Conservation (phyloP, 306 rosid species). For the Vigna nakashimae region DNA sequence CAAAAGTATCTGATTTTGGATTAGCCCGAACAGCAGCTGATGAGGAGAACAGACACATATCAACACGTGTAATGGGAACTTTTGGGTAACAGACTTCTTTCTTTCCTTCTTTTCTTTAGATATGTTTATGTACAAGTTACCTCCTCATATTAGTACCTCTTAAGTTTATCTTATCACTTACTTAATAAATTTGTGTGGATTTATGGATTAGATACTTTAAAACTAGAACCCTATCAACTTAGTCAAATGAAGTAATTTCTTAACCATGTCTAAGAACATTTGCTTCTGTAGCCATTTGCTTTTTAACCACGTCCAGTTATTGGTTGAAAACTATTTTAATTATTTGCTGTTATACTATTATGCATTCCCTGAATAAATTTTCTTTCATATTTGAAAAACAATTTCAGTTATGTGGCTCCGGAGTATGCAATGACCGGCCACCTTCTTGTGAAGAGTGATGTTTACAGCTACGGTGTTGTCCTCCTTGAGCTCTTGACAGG, state of each 20-base stretch:
- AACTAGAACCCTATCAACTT: neutral
- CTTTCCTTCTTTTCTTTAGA: slow-evolving; percentile 9
- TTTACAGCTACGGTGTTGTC: slow-evolving; percentile 97
- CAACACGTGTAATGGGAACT: slow-evolving; percentile 99
- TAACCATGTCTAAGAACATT: neutral
- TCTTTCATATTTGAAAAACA: slow-evolving; percentile 36
- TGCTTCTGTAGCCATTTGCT: neutral
- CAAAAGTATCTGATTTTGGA: slow-evolving; percentile 97
- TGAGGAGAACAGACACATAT: slow-evolving; percentile 82
- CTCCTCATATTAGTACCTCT: neutral
- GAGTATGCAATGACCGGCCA: slow-evolving; percentile 99
- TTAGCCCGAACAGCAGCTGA: slow-evolving; percentile 92
- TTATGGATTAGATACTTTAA: slow-evolving; percentile 13
- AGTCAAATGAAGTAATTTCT: neutral
- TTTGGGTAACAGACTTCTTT: slow-evolving; percentile 71
- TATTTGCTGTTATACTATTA: slow-evolving; percentile 26
- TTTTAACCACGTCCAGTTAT: neutral
- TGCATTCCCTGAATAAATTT: slow-evolving; percentile 26
- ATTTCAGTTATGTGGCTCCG: slow-evolving; percentile 89
- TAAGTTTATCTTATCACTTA: neutral
- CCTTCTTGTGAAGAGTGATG: slow-evolving; percentile 97
- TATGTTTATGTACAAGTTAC: neutral
- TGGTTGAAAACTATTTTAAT: neutral
- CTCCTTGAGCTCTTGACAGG: slow-evolving; percentile 92
- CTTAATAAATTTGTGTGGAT: slow-evolving; percentile 13